These are phyloP conservation scores for Hevea brasiliensis DNA, from an alignment of 345 rosid genomes.

Conservation along the genomic window DNA sequence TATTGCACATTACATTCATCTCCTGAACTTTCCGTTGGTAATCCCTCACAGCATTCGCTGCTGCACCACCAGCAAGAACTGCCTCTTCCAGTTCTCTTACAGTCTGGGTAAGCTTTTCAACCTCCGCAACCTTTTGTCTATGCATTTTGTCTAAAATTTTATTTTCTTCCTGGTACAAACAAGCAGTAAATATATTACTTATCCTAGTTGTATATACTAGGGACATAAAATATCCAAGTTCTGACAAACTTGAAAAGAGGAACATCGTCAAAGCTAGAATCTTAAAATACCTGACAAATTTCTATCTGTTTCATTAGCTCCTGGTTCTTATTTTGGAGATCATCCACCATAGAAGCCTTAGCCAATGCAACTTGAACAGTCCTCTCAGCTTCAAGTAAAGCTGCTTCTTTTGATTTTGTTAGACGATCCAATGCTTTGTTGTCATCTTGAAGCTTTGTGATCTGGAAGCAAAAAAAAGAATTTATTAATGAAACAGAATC, in stretches of 20 bases:
- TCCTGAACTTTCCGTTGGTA: conserved; percentile 97
- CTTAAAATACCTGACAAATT: conserved; percentile 75
- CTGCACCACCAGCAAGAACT: conserved; percentile 99
- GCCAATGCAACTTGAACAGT: conserved; percentile 87
- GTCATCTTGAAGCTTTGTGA: conserved; percentile 92
- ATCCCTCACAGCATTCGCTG: conserved; percentile 97
- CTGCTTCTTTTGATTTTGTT: conserved; percentile 95
- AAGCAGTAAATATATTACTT: conserved; percentile 15
- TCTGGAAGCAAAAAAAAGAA: conserved; percentile 46
- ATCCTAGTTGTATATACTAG: background rate
- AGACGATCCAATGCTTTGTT: conserved; percentile 93
- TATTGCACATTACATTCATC: conserved; percentile 73
- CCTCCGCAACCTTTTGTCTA: conserved; percentile 96
- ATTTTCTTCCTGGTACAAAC: conserved; percentile 72
- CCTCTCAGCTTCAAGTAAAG: conserved; percentile 92
- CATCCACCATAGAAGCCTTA: conserved; percentile 97
- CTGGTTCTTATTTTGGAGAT: conserved; percentile 97
- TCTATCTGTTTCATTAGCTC: conserved; percentile 94
- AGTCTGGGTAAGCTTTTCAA: conserved; percentile 95
- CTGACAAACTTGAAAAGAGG: conserved; percentile 1
- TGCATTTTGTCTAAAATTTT: conserved; percentile 97
- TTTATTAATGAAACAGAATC: conserved; percentile 5
- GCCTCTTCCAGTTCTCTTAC: conserved; percentile 98
- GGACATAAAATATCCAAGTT: background rate
- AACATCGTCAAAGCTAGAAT: background rate